A percentile compares a stretch with the other conserved stretches of the same genome.
These are phyloP conservation scores for Nicotiana paniculata DNA, from an alignment of 257 asterid species.

Conservation along the genomic window DNA sequence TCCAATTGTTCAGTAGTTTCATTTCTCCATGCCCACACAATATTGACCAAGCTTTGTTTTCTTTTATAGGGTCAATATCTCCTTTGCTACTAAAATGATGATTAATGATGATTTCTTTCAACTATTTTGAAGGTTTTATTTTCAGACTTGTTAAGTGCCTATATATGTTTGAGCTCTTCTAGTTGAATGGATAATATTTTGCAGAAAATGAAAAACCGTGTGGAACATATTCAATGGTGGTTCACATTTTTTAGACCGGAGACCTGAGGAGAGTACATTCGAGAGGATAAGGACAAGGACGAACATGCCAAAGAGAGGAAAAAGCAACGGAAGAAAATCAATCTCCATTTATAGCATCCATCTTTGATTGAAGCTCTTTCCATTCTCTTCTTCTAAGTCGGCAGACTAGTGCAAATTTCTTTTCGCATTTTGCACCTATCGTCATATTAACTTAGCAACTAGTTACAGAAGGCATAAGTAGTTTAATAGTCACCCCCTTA, in stretches of 20 bases:
- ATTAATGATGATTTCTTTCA: background rate
- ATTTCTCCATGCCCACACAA: too few relatives aligned
- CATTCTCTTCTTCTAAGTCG: background rate
- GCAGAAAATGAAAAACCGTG: background rate
- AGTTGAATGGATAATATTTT: background rate
- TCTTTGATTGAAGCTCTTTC: background rate
- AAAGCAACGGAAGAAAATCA: background rate
- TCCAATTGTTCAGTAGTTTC: too few relatives aligned
- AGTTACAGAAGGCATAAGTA: background rate
- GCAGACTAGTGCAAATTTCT: background rate
- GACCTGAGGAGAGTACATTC: background rate
- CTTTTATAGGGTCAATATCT: background rate
- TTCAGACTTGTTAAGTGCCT: background rate
- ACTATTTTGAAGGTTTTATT: background rate
- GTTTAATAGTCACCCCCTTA: background rate
- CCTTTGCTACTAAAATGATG: background rate
- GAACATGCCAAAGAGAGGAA: background rate
- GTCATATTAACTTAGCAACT: background rate
- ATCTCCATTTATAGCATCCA: background rate
- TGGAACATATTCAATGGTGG: background rate
- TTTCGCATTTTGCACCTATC: background rate
- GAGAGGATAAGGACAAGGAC: background rate
- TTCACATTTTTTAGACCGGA: background rate
- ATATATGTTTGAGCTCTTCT: background rate
- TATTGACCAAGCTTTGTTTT: too few relatives aligned